Evolutionary conservation across 768 basidiomycete genomes (phyloP), one percentile per base, ranked within the genome.

Genomic region (Collybia nuda): DNA sequence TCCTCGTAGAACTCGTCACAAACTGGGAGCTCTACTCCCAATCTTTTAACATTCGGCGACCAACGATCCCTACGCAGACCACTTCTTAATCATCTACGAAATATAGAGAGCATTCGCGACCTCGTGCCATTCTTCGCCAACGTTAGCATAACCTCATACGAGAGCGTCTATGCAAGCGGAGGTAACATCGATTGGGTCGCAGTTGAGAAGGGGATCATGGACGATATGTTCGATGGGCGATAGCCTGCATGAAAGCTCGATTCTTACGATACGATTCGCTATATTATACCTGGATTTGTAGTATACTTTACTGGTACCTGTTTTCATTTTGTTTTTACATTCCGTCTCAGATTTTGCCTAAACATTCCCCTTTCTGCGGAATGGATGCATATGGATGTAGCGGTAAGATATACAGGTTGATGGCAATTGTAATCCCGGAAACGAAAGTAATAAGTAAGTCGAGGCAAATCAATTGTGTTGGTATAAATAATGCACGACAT

Each of bases 191-290:
- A 98, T 62, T 96, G 92, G 93, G 86, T 84, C 26, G 85, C 84
- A 2, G 86, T 99, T 18, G 96, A 98, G 67, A 76, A 74, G 40
- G 83, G 86, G 5, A 66, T 99, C 40, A 70, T 89, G 67, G 79
- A 82, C 42, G 96, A 98, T 66, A 86, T 98, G 76, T 99, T 98
- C 63, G 94, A 98, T 54, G 83, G 84, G 50, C 78, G 84, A 62
- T 87, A 56, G 66, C 40, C 21, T 5, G 24, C 28, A 44, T 40
- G 23, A n/a, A 36, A 23, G n/a, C n/a, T n/a, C n/a, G n/a, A 48
- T 50, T 46, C 51, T 53, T 40, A 26, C 14, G 12, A 15, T 48
- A 19, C 19, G 37, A 44, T 32, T 44, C 17, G 22, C 40, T 41
- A 37, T 23, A n/a, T 37, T 22, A 18, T 18, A 24, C n/a, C 15